phyloP scores from a whole-genome alignment of 345 rosid species.

The Hibiscus syriacus region DNA sequence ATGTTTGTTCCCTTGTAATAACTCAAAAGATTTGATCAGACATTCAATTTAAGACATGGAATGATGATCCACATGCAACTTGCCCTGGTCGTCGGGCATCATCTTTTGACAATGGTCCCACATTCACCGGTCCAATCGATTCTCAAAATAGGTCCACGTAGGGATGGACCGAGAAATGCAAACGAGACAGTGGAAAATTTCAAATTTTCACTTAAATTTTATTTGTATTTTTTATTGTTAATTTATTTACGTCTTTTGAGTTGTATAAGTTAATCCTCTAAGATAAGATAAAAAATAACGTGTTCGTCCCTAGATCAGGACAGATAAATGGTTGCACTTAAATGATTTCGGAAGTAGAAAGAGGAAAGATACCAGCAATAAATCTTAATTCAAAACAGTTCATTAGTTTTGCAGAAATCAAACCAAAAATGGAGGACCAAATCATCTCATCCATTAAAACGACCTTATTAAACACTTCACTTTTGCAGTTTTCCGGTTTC shows the following conservation, averaged over 20 bases:
- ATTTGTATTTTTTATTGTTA: no score
- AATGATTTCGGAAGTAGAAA: background rate
- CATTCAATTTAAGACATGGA: no score
- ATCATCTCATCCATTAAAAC: background rate
- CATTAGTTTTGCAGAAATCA: slow-evolving; percentile 5
- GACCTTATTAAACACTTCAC: background rate
- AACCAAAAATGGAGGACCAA: slow-evolving; percentile 3
- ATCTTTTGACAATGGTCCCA: background rate
- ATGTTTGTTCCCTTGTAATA: no score
- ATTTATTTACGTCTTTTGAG: no score
- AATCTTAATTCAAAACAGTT: background rate
- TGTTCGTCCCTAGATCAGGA: no score
- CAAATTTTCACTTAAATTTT: no score
- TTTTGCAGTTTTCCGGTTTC: background rate
- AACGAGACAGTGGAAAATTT: no score
- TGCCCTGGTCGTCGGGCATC: background rate
- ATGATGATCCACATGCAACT: background rate
- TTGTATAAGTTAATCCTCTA: no score
- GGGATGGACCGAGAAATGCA: no score
- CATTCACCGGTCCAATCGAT: background rate
- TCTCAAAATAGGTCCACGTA: background rate
- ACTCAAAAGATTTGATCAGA: no score
- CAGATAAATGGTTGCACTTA: background rate
- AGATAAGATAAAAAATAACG: no score
- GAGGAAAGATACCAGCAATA: background rate